Evolutionary conservation across 306 rosid species (phyloP), one percentile per base, ranked within the genome.

Genomic region (Morella rubra): DNA sequence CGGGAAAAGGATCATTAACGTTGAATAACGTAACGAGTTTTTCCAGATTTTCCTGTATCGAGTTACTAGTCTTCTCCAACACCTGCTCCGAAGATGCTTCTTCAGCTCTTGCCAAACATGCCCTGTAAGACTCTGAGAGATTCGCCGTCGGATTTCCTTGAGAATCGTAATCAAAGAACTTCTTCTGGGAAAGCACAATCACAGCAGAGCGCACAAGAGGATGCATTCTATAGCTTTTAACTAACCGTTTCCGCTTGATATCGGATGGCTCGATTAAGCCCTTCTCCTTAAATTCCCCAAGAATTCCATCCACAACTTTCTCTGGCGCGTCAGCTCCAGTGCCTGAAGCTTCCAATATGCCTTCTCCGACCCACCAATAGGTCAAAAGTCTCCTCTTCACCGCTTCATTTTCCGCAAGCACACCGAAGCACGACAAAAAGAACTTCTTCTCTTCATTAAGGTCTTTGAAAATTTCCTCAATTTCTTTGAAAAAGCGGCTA

Each of bases 351-450:
- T 60, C 11, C 0, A 60, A 0, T 0, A 0, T 1, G 8, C 1
- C 77, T 64, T 62, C 69, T 77, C 82, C 85, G 4, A 77, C 16
- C 85, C 80, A 77, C 85, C 82, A 80, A 47, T 81, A 62, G 1
- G 81, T 58, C 72, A 84, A 44, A 54, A 74, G 56, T 61, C 68
- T 71, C 80, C 55, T 80, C 82, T 73, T 84, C 32, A 84, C 32
- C 60, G 69, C 77, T 22, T 37, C 82, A 61, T 54, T 32, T 15
- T 16, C 82, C 0, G 75, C 75, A 54, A 84, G 74, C 27, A 42
- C 72, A 0, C 78, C 72, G 1, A 84, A 73, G 56, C 73, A 22
- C 53, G 74, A 19, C 61, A 84, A 49, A 4, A 81, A 61, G 1
- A 24, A 12, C 59, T 52, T 7, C 4, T 19, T 2, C 0, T 3